phyloP scores from a whole-genome alignment of 2,329 filamentous ascomycete species.

The Fusarium domesticum region DNA sequence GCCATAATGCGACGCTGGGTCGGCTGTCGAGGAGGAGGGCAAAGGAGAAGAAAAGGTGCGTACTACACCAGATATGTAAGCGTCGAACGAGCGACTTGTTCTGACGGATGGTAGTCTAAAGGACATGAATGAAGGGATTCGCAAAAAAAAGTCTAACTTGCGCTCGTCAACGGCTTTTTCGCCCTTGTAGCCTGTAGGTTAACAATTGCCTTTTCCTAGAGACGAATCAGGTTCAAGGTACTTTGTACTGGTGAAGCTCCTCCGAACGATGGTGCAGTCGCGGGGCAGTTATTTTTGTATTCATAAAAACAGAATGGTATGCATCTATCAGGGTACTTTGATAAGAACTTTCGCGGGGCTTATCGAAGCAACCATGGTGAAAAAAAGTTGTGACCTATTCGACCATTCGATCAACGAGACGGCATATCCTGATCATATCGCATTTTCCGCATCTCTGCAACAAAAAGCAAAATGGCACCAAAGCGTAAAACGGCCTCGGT shows the following conservation, averaged over 20 bases:
- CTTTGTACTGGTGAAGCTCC: no score
- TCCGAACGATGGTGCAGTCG: no score
- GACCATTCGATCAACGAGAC: not conserved
- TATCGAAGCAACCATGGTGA: slow-evolving; percentile 10
- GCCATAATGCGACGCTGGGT: slow-evolving; percentile 12
- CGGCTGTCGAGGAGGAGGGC: not conserved
- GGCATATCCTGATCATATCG: no score
- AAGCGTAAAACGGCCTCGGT: slow-evolving; percentile 40
- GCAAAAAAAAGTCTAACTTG: no score
- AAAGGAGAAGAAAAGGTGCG: not conserved
- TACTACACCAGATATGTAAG: not conserved
- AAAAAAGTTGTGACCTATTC: slow-evolving; percentile 22
- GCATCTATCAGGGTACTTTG: slow-evolving; percentile 13
- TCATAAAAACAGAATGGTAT: slow-evolving; percentile 4
- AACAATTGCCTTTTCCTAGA: no score
- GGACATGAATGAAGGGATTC: slow-evolving; percentile 9
- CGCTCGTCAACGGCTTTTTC: no score
- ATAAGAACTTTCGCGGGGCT: slow-evolving; percentile 19
- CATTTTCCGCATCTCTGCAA: no score
- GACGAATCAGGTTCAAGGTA: no score
- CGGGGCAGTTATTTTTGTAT: slow-evolving; percentile 10
- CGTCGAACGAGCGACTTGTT: slow-evolving; percentile 3
- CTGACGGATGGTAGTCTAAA: slow-evolving; percentile 1
- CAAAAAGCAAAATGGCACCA: slow-evolving; percentile 31
- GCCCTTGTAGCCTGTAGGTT: slow-evolving; percentile 3